Conservation (phyloP, 2,329 filamentous ascomycete genomes). For the Neobulgaria alba region DNA sequence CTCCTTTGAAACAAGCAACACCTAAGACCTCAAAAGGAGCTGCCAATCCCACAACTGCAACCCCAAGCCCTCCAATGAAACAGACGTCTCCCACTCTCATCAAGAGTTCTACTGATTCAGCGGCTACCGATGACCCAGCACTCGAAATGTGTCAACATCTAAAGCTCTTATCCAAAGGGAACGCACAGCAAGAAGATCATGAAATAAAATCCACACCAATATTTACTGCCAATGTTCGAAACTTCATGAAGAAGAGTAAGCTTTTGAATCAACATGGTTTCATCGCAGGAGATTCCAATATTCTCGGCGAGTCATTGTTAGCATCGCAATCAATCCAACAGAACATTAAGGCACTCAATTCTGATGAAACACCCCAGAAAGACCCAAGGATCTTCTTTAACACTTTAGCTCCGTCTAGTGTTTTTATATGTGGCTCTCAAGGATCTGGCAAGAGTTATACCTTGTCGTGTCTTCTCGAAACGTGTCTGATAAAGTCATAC, state of each 20-base stretch:
- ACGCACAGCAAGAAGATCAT: background rate
- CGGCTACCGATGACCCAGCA: background rate
- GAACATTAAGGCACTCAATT: background rate
- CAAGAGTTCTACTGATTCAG: background rate
- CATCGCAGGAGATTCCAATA: constrained; percentile 14
- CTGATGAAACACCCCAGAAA: no score
- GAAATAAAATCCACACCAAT: constrained; percentile 9
- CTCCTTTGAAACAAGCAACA: no score
- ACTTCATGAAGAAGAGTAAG: constrained; percentile 2
- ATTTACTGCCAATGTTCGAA: constrained; percentile 16
- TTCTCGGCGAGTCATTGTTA: no score
- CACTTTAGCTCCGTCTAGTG: constrained; percentile 45
- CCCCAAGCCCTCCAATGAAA: background rate
- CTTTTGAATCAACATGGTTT: constrained; percentile 21
- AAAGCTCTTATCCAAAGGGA: background rate
- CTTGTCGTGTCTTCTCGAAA: constrained; percentile 46
- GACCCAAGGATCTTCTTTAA: constrained; percentile 39
- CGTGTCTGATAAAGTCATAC: constrained; percentile 31
- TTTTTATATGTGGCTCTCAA: constrained; percentile 56
- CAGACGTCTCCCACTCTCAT: background rate
- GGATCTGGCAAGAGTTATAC: constrained; percentile 56
- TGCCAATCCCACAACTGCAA: no score
- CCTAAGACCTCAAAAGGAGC: no score
- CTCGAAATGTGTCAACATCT: background rate
- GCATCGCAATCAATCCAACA: background rate